Evolutionary conservation across 139 green algal species (phyloP), one percentile per base, ranked within the genome.

Genomic region (Pseudopediastrum boryanum): DNA sequence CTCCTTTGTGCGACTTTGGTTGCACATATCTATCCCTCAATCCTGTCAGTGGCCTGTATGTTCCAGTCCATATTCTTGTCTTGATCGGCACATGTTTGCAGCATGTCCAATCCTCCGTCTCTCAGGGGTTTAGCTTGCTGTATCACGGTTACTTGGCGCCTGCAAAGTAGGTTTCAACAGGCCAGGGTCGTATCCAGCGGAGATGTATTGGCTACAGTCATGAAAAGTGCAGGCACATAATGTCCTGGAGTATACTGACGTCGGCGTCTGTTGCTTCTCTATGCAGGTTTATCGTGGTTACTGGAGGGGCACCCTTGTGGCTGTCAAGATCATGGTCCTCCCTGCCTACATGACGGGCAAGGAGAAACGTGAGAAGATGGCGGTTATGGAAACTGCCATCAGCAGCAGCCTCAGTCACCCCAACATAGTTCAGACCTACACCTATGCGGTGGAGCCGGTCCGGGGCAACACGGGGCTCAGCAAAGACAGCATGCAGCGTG

Each of bases 301-400:
- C 13, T 86, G 81, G 81, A 48, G 68, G 4, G 81, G 81, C 56
- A 83, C 81, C 0, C 63, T 61, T 0, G 81, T 86, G 31, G 81
- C 81, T 4, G 70, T 80, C n/a, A 86, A 86, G 75, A 78, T 85
- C 69, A 77, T 89, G 50, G 41, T 85, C 29, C 80, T 89, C 2
- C 81, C 75, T 19, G 59, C 39, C 12, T 63, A 76, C 51, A 79
- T 85, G 67, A 83, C 58, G 10, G 80, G 80, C 46, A 83, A 83
- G 31, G 77, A 88, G 77, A 69, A 68, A 39, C 75, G 75, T n/a
- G 76, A 81, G 64, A 75, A 80, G 46, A 84, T 84, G 78, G 85
- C 79, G 2, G 51, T 89, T 27, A 87, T 87, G 75, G 84, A 88
- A 71, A 82, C 79, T 13, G 84, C 79, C 50, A 85, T 88, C 67